Evolutionary conservation across 2,329 filamentous ascomycete species (phyloP), one percentile per base, ranked within the genome.

Genomic region (Coleophoma eucalyptorum): DNA sequence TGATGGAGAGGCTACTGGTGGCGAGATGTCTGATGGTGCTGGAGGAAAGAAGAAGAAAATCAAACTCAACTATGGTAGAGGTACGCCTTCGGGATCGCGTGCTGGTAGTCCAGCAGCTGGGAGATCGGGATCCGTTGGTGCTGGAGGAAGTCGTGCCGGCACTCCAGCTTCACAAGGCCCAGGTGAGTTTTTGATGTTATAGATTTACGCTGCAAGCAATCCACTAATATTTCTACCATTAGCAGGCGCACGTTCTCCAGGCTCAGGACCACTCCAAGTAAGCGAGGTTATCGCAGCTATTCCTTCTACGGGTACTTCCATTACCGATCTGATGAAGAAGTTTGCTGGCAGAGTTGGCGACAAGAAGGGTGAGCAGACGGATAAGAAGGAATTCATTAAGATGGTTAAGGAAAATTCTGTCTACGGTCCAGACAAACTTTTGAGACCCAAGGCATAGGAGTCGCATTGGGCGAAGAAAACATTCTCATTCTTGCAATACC

Each of bases 1-100:
- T 58, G 88, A 91, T 57, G 87, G 83, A 19, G 87, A 90, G 64
- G 84, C 76, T 37, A 89, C 86, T 2, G 85, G 77, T 35, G 84
- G 83, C 34, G 83, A 86, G 61, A 84, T 82, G 72, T 84, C 81
- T 1, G 83, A 86, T 56, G 77, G 76, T 4, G 73, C 70, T 11
- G 65, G 73, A 48, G 78, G 76, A 65, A 82, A 78, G 66, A 80
- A 79, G 66, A 79, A 77, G 67, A 81, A 78, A 63, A 65, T 82
- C 58, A 82, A 79, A 65, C 67, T 83, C 47, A 68, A 69, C 51
- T 68, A 73, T 48, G 70, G 75, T 18, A 72, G 69, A 46, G 70
- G 67, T 15, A 60, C 60, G 5, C 82, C 83, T 5, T 71, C 71
- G 7, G 81, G 74, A 15, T 88, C 83, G 8, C 75, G 85, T 53